Evolutionary conservation across 2,329 filamentous ascomycete genomes (phyloP).

Genomic region (Botrytis galanthina): DNA sequence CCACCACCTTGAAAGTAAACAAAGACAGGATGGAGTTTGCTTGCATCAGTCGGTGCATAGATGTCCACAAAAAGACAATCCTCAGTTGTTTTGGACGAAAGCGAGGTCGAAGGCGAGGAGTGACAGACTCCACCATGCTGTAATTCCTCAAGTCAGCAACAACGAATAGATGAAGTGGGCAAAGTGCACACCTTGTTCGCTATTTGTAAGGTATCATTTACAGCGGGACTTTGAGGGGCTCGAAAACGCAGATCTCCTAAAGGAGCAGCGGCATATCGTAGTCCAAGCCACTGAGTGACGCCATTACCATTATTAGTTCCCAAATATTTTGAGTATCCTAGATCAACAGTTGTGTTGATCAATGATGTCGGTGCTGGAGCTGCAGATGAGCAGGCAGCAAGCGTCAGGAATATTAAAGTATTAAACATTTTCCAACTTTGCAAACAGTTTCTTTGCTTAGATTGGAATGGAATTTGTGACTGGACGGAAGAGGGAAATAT

Average conservation of each 20-base stretch:
- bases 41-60: conserved; percentile 56
- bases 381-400: conserved; percentile 12
- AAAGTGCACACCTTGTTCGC: conserved; percentile 33
- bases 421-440: background rate
- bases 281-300: conserved; percentile 69
- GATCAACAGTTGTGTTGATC: conserved; percentile 45
- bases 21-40: conserved; percentile 55
- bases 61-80: conserved; percentile 70
- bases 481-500: background rate
- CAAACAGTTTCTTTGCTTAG: background rate
- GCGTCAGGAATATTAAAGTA: background rate
- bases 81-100: conserved; percentile 46
- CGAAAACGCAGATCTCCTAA: conserved; percentile 63
- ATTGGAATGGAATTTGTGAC: background rate
- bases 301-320: conserved; percentile 56
- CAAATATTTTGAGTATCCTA: conserved; percentile 65
- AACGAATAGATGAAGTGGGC: background rate
- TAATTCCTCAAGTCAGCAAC: background rate
- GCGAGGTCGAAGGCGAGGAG: conserved; percentile 29
- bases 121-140: conserved; percentile 34
- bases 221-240: conserved; percentile 61
- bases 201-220: conserved; percentile 26
- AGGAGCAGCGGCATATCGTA: conserved; percentile 72
- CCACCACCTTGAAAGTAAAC: conserved; percentile 59
- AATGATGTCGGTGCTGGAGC: background rate